These are phyloP conservation scores for Beauveria brongniartii DNA, from an alignment of 2,329 filamentous ascomycete species.

Conservation along the genomic window DNA sequence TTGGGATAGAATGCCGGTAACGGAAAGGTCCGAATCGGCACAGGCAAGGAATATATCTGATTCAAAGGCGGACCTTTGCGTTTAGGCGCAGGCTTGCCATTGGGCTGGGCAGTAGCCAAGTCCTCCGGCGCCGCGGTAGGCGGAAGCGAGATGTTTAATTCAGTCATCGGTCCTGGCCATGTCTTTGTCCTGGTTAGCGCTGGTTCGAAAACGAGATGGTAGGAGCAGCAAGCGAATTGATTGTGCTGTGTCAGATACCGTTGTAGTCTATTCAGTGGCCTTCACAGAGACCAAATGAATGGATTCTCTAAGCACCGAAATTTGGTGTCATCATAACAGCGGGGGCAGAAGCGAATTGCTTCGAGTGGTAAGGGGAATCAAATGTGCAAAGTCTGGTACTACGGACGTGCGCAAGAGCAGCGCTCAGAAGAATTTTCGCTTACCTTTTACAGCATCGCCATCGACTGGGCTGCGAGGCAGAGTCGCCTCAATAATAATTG, in stretches of 20 bases:
- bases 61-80: conserved; percentile 40
- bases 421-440: background rate
- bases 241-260: conserved; percentile 72
- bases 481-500: background rate
- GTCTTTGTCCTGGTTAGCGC: conserved; percentile 1
- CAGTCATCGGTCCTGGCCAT: background rate
- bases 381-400: conserved; percentile 8
- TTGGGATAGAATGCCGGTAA: conserved; percentile 83
- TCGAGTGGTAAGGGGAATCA: conserved; percentile 13
- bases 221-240: background rate
- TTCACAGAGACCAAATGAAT: conserved; percentile 55
- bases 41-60: conserved; percentile 72
- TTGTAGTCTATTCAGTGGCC: conserved; percentile 76
- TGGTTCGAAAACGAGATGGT: conserved; percentile 12
- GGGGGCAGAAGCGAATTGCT: conserved; percentile 13
- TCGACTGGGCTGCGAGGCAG: background rate
- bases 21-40: conserved; percentile 74
- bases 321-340: conserved; percentile 53
- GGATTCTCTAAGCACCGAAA: conserved; percentile 48
- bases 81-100: conserved; percentile 20
- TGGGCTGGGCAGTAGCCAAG: conserved; percentile 17
- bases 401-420: background rate
- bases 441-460: conserved; percentile 9
- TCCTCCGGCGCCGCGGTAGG: conserved; percentile 13
- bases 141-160: background rate